phyloP scores from a whole-genome alignment of 805 yeast genomes.

The Wickerhamomyces sydowiorum region DNA sequence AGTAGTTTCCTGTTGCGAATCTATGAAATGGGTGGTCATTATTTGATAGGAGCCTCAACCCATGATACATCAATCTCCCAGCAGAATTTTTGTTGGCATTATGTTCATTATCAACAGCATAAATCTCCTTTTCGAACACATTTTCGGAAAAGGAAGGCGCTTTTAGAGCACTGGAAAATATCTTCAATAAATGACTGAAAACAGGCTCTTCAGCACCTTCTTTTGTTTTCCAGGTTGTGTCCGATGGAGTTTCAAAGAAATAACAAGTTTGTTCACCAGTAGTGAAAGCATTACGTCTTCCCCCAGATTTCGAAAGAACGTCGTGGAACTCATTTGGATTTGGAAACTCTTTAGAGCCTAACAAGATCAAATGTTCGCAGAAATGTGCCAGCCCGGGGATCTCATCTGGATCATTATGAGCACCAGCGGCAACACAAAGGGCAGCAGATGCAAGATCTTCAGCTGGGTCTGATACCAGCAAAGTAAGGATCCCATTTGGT shows the following conservation, averaged over 20 bases:
- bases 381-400: conserved; percentile 84
- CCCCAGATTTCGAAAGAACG: conserved; percentile 41
- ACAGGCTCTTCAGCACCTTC: conserved; percentile 25
- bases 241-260: conserved; percentile 54
- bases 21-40: conserved; percentile 46
- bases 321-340: conserved; percentile 39
- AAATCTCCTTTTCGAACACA: conserved; percentile 43
- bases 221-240: conserved; percentile 17
- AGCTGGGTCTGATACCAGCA: conserved; percentile 73
- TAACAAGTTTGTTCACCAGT: conserved; percentile 62
- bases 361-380: conserved; percentile 69
- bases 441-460: conserved; percentile 64
- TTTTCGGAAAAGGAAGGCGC: conserved; percentile 42
- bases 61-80: conserved; percentile 53
- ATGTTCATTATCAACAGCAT: conserved; percentile 66
- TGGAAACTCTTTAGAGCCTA: conserved; percentile 53
- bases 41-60: conserved; percentile 44
- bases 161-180: conserved; percentile 47
- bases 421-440: conserved; percentile 73
- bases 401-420: conserved; percentile 67
- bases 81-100: conserved; percentile 38
- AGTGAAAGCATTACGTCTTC: conserved; percentile 62
- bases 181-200: conserved; percentile 39
- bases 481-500: conserved; percentile 61
- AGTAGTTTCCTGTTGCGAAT: conserved; percentile 59